These are phyloP conservation scores for Fusarium continuum DNA, from an alignment of 2,329 filamentous ascomycete genomes.

Conservation along the genomic window DNA sequence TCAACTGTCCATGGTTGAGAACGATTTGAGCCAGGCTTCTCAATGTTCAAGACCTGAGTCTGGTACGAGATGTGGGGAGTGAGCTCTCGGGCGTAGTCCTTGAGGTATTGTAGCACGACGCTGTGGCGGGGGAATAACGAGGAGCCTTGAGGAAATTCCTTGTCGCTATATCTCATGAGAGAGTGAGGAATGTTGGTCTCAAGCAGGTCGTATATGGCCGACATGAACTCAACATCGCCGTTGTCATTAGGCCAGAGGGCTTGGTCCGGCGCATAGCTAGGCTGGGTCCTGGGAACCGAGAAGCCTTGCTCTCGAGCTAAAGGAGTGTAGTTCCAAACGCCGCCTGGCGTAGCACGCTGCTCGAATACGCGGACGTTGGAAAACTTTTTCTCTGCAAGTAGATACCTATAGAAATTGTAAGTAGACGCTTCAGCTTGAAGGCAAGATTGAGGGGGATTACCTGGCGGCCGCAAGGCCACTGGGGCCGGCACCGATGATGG, in stretches of 20 bases:
- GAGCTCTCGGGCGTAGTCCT: conserved; percentile 69
- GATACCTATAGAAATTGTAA: conserved; percentile 61
- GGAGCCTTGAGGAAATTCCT: conserved; percentile 63
- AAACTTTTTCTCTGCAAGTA: conserved; percentile 71
- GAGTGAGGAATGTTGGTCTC: conserved; percentile 80
- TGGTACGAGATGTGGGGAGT: conserved; percentile 66
- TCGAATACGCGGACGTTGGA: conserved; percentile 74
- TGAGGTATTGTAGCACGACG: conserved; percentile 71
- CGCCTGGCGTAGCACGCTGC: conserved; percentile 71
- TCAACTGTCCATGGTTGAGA: conserved; percentile 56
- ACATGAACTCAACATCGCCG: conserved; percentile 64
- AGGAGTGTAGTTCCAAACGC: conserved; percentile 75
- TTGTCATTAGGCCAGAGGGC: conserved; percentile 42
- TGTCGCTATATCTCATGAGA: conserved; percentile 76
- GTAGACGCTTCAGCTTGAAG: neutral
- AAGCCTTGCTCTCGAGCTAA: conserved; percentile 41
- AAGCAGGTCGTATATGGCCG: conserved; percentile 74
- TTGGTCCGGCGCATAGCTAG: conserved; percentile 55
- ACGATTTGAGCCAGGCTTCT: conserved; percentile 28
- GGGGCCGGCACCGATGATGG: conserved; percentile 78
- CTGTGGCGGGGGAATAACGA: conserved; percentile 74
- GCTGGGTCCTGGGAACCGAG: conserved; percentile 45
- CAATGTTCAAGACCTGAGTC: conserved; percentile 65
- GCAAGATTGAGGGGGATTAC: conserved; percentile 33
- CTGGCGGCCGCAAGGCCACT: conserved; percentile 70